Evolutionary conservation across 345 rosid genomes (phyloP).

Genomic region (Populus deltoides): DNA sequence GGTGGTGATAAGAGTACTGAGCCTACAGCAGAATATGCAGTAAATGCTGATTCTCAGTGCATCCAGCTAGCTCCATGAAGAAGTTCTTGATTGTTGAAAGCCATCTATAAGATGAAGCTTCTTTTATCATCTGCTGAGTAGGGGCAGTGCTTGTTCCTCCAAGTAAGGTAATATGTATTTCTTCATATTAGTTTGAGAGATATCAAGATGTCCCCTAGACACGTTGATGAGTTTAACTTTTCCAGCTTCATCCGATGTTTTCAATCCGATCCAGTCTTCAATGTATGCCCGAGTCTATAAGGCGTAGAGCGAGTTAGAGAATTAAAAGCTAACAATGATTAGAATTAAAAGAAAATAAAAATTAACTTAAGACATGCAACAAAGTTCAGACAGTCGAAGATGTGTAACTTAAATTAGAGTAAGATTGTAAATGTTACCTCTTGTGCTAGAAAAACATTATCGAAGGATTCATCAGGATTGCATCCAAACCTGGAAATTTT

Average conservation of each 20-base stretch:
- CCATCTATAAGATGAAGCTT: too few relatives aligned
- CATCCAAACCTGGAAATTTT: constrained; percentile 87
- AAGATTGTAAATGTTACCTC: constrained; percentile 35
- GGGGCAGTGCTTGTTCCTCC: constrained; percentile 18
- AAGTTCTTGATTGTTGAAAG: too few relatives aligned
- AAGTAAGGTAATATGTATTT: constrained; percentile 63
- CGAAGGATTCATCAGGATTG: constrained; percentile 63
- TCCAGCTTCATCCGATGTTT: constrained; percentile 62
- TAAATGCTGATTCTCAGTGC: too few relatives aligned
- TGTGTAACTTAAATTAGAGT: not conserved
- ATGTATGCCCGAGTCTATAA: constrained; percentile 54
- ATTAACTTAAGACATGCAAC: not conserved
- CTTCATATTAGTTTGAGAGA: constrained; percentile 52
- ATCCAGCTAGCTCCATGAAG: too few relatives aligned
- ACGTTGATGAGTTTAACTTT: constrained; percentile 60
- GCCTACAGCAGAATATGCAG: too few relatives aligned
- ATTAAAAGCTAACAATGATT: not conserved
- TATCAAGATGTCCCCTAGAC: constrained; percentile 59
- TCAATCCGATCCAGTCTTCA: constrained; percentile 79
- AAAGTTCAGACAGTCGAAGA: not conserved
- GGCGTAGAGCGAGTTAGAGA: not conserved
- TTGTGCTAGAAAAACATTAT: constrained; percentile 54
- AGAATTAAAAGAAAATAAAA: not conserved
- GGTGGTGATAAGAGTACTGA: too few relatives aligned
- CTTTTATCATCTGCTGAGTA: too few relatives aligned